Conservation (phyloP, 495 filamentous ascomycete species). For the Annulohypoxylon bovei region DNA sequence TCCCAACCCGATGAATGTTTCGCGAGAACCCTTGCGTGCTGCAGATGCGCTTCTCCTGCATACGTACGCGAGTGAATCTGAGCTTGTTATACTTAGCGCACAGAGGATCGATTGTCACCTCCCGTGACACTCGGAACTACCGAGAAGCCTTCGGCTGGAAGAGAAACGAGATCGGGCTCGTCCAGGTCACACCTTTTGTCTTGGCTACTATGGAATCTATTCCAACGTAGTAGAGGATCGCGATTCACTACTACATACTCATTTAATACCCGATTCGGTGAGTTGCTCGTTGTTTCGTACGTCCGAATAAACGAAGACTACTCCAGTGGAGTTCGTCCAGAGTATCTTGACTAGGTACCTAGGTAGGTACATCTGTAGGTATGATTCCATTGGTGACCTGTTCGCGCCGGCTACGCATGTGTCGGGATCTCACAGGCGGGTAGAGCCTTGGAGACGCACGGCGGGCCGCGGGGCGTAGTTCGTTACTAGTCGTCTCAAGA, state of each 20-base stretch:
- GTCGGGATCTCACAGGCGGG: conserved; percentile 29
- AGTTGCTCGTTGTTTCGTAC: conserved; percentile 1
- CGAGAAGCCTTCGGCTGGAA: conserved; percentile 30
- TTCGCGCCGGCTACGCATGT: conserved; percentile 20
- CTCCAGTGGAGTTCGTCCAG: not conserved
- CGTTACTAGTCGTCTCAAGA: conserved; percentile 2
- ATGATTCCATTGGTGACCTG: conserved; percentile 2
- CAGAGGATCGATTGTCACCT: conserved; percentile 22
- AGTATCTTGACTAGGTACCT: not conserved
- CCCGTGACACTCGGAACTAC: conserved; percentile 35
- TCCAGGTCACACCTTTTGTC: conserved; percentile 3
- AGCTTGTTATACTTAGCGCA: conserved; percentile 11
- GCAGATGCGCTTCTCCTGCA: conserved; percentile 33
- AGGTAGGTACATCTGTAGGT: too few relatives aligned
- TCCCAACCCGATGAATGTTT: conserved; percentile 30
- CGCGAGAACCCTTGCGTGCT: conserved; percentile 34
- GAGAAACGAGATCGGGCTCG: conserved; percentile 17
- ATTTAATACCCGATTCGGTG: not conserved
- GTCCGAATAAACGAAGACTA: not conserved
- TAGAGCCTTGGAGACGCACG: conserved; percentile 15
- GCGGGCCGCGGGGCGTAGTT: conserved; percentile 23
- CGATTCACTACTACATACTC: conserved; percentile 4
- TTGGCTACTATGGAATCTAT: not conserved
- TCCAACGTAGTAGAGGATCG: conserved; percentile 13
- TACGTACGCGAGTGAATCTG: conserved; percentile 11